phyloP scores from a whole-genome alignment of 108 stramenopile genomes.

The Cyclostephanos invisitatus region DNA sequence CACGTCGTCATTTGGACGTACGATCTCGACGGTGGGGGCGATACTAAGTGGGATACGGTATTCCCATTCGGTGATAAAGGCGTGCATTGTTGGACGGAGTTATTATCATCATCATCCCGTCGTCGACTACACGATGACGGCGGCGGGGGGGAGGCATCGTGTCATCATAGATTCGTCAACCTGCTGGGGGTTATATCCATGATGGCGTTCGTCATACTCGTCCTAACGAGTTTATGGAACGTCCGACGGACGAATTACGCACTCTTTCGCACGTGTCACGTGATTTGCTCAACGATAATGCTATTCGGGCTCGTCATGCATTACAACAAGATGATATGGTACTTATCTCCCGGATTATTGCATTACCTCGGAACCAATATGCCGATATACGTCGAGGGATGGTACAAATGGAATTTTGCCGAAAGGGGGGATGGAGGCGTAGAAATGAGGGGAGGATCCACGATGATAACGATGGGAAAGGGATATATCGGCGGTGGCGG shows the following conservation, averaged over 20 bases:
- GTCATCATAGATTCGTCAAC: conserved; percentile 30
- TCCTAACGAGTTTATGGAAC: conserved; percentile 38
- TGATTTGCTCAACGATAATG: conserved; percentile 32
- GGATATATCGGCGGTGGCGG: too few relatives aligned
- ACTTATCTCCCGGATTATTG: conserved; percentile 58
- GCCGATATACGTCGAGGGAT: conserved; percentile 39
- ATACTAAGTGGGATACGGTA: neutral
- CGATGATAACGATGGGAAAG: too few relatives aligned
- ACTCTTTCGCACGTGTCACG: conserved; percentile 49
- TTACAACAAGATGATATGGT: conserved; percentile 63
- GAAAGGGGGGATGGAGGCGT: neutral
- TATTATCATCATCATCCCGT: too few relatives aligned
- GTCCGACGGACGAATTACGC: conserved; percentile 52
- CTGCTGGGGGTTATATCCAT: conserved; percentile 54
- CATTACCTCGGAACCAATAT: conserved; percentile 58
- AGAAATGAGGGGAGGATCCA: too few relatives aligned
- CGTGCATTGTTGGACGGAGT: neutral
- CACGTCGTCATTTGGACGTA: conserved; percentile 10
- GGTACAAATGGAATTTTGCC: conserved; percentile 6
- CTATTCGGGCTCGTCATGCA: conserved; percentile 55
- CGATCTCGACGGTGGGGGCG: conserved; percentile 8
- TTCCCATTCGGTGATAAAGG: conserved; percentile 9
- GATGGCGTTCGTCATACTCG: conserved; percentile 40
- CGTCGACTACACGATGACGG: neutral
- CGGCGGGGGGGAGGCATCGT: neutral